phyloP scores from a whole-genome alignment of 495 filamentous ascomycete species.

The Daldinia vernicosa region DNA sequence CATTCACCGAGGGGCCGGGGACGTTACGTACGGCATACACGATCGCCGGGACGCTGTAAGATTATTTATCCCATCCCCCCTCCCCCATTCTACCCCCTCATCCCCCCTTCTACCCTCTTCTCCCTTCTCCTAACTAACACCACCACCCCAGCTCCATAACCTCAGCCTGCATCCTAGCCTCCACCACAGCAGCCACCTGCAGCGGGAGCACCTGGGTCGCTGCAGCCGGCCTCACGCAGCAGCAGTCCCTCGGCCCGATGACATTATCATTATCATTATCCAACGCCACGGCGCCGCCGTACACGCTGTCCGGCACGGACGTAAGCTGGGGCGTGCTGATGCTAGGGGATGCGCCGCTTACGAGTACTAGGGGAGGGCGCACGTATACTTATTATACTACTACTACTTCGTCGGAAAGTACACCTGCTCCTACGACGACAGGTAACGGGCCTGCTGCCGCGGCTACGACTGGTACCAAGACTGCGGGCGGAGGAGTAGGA shows the following conservation, averaged over 20 bases:
- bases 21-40: slow-evolving; percentile 45
- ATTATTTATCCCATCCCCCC: too few relatives aligned
- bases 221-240: background rate
- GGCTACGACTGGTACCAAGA: background rate
- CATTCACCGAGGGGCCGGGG: slow-evolving; percentile 50
- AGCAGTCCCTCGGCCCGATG: slow-evolving; percentile 37
- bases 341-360: slow-evolving; percentile 42
- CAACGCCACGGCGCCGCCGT: slow-evolving; percentile 38
- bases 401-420: too few relatives aligned
- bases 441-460: slow-evolving; percentile 1
- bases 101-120: slow-evolving; percentile 1
- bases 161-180: slow-evolving; percentile 46
- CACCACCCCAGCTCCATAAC: slow-evolving; percentile 44
- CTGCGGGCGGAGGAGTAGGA: background rate
- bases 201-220: slow-evolving; percentile 49
- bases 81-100: background rate
- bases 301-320: slow-evolving; percentile 43
- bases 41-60: slow-evolving; percentile 46
- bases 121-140: background rate
- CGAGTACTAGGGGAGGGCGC: slow-evolving; percentile 37
- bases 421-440: slow-evolving; percentile 13
- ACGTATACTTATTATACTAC: slow-evolving; percentile 29
- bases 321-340: slow-evolving; percentile 52
- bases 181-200: slow-evolving; percentile 50
- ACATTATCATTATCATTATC: too few relatives aligned